These are phyloP conservation scores for Lasiosphaeriaceae sp. DNA, from an alignment of 495 filamentous ascomycete species.

Conservation along the genomic window DNA sequence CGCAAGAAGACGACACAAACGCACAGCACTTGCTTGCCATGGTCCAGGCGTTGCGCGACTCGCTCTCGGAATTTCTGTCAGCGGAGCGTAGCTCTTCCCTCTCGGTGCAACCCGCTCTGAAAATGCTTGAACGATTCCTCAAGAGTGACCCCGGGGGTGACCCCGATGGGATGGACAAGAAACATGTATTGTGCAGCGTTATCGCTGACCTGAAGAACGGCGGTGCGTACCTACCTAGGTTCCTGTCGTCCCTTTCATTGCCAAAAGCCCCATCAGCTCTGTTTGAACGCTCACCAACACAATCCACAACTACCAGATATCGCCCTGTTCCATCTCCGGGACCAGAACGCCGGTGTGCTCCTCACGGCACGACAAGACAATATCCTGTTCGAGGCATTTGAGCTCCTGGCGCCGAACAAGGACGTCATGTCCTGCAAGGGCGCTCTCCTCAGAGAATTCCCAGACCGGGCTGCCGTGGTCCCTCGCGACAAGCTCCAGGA, in stretches of 20 bases:
- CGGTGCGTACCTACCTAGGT: slow-evolving; percentile 12
- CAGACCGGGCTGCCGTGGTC: slow-evolving; percentile 45
- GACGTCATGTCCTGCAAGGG: slow-evolving; percentile 47
- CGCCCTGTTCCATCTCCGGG: slow-evolving; percentile 40
- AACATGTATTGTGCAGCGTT: neutral
- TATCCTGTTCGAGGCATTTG: slow-evolving; percentile 52
- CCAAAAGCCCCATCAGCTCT: neutral
- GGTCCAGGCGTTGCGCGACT: slow-evolving; percentile 21
- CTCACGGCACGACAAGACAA: slow-evolving; percentile 30
- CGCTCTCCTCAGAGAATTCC: slow-evolving; percentile 52
- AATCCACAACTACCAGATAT: slow-evolving; percentile 8
- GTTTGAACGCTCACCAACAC: slow-evolving; percentile 7
- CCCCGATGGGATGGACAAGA: neutral
- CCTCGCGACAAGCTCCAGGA: slow-evolving; percentile 28
- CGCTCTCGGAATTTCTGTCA: neutral
- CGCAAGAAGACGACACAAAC: slow-evolving; percentile 41
- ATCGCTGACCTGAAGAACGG: slow-evolving; percentile 10
- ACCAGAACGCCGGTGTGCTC: slow-evolving; percentile 59
- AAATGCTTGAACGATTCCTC: neutral
- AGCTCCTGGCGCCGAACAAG: slow-evolving; percentile 48
- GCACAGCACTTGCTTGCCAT: neutral
- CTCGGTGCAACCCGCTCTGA: neutral
- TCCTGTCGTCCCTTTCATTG: slow-evolving; percentile 1
- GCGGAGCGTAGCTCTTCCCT: neutral
- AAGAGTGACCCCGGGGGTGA: neutral